Evolutionary conservation across 2,329 filamentous ascomycete genomes (phyloP).

Genomic region (Ophiobolus disseminans): DNA sequence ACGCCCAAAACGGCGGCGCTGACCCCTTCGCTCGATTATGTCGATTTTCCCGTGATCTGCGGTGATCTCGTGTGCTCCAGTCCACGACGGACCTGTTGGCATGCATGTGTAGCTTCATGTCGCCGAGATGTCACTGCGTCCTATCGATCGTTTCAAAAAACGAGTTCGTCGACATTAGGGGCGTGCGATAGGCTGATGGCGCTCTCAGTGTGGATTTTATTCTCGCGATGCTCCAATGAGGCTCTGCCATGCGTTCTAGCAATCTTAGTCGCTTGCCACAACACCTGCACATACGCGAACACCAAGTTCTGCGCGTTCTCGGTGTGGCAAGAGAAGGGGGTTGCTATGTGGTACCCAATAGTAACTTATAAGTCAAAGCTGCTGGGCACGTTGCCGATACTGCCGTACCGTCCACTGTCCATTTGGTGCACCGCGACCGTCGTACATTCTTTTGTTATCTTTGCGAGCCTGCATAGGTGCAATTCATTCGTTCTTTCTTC

Average conservation of each 20-base stretch:
- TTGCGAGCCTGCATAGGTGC: background rate
- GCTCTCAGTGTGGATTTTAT: slow-evolving; percentile 1
- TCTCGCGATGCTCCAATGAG: slow-evolving; percentile 2
- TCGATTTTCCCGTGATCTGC: background rate
- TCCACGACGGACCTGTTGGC: background rate
- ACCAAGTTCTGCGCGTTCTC: slow-evolving; percentile 1
- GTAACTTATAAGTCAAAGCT: background rate
- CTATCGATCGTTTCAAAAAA: background rate
- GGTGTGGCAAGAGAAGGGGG: background rate
- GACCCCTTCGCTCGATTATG: background rate
- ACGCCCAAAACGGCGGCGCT: background rate
- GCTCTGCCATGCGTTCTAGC: background rate
- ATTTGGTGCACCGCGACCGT: background rate
- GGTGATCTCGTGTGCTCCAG: too few relatives aligned
- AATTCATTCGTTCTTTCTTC: background rate
- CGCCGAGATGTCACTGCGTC: background rate
- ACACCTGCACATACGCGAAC: background rate
- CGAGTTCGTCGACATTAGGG: background rate
- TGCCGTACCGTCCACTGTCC: background rate
- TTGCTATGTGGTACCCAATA: background rate
- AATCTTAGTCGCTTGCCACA: background rate
- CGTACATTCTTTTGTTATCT: background rate
- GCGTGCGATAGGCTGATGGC: slow-evolving; percentile 2
- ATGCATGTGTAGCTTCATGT: slow-evolving; percentile 1
- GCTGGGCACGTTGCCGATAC: background rate